Base-by-base conservation (phyloP, 768 basidiomycete species). In the Inosperma sp. region DNA sequence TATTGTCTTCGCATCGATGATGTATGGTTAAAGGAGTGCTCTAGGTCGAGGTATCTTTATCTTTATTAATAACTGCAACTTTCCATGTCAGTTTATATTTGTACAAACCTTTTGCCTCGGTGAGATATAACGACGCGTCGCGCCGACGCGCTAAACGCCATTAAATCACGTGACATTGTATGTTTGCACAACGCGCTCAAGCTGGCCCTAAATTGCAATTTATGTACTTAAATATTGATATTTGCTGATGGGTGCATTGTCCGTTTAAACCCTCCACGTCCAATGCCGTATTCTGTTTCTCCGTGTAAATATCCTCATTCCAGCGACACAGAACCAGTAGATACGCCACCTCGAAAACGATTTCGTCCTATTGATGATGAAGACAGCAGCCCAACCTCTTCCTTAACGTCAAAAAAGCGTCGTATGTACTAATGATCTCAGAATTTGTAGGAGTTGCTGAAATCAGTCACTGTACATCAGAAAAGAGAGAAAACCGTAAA, bases 281-380 rank as follows among this genome's bases (percentile, higher is more conserved):
- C 46, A 25, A 62, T 62, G 63, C 57, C 62, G 46, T 56, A 34
- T 44, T 42, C 49, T 26, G 26, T 37, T 10, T 61, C 59, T 16
- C 57, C 60, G n/a, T 49, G 52, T n/a, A 65, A 60, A 40, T 49
- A 57, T 4, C 62, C 61, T 9, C 61, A 64, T 33, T 65, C 66
- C 5, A 68, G 65, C 45, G 68, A 69, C 30, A 67, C 66, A 19
- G 66, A 67, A 29, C 58, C 53, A 8, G 56, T 49, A 19, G 56
- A 58, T 31, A 67, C 66, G 17, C 65, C 66, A 2, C 51, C 55
- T 7, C 41, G 62, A 31, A 65, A 64, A 53, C 56, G 66, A 29
- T 64, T 61, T 39, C 57, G 62, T 27, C 49, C 51, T 14, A 19
- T 48, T 40, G 60, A 60, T 21, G 57, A 62, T 16, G 57, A 56